phyloP scores from a whole-genome alignment of 1,284 basidiomycete genomes.

The Apiotrichum gamsii region DNA sequence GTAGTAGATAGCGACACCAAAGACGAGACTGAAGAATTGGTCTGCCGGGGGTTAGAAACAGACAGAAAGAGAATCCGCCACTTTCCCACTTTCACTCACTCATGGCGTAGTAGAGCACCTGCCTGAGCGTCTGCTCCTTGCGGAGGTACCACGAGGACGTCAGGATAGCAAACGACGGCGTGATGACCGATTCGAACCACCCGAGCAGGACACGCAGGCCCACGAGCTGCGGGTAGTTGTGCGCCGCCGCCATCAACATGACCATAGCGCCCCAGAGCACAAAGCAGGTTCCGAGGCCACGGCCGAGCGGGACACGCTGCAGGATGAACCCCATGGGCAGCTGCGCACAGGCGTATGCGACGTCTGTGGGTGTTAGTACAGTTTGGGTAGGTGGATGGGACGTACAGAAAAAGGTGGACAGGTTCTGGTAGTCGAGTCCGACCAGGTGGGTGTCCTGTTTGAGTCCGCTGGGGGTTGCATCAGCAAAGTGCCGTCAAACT shows the following conservation, averaged over 20 bases:
- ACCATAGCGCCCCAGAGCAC: conserved; percentile 26
- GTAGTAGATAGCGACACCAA: conserved; percentile 21
- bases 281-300: conserved; percentile 14
- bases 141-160: conserved; percentile 27
- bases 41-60: conserved; percentile 2
- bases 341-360: conserved; percentile 22
- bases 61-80: too few species aligned
- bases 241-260: conserved; percentile 21
- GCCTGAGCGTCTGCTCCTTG: conserved; percentile 17
- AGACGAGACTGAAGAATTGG: conserved; percentile 26
- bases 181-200: conserved; percentile 28
- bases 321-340: conserved; percentile 28
- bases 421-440: conserved; percentile 24
- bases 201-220: conserved; percentile 21
- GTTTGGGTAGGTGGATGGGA: background rate
- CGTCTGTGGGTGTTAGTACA: conserved; percentile 8
- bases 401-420: conserved; percentile 13
- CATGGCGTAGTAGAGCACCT: conserved; percentile 26
- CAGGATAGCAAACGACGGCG: conserved; percentile 28
- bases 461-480: too few species aligned
- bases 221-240: conserved; percentile 24
- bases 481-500: too few species aligned
- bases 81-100: conserved; percentile 15
- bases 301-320: conserved; percentile 27
- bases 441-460: conserved; percentile 26